Evolutionary conservation across 2,329 filamentous ascomycete species (phyloP).

Genomic region (Leptographium galeiforme): DNA sequence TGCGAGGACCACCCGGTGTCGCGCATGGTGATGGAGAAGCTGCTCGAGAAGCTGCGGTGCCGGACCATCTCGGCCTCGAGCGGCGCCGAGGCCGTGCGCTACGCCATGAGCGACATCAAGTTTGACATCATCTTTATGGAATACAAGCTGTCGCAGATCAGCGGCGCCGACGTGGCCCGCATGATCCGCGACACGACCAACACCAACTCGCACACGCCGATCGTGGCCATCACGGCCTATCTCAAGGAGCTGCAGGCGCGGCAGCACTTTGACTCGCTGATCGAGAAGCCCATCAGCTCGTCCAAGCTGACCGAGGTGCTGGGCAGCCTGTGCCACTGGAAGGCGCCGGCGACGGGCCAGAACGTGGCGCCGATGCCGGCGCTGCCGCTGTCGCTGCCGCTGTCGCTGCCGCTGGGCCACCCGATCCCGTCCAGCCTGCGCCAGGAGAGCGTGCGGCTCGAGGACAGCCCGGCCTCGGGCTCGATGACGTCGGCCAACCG

Average conservation of each 20-base stretch:
- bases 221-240: slow-evolving; percentile 93
- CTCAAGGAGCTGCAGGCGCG: slow-evolving; percentile 92
- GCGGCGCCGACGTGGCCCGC: slow-evolving; percentile 84
- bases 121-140: slow-evolving; percentile 99
- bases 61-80: slow-evolving; percentile 85
- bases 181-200: slow-evolving; percentile 98
- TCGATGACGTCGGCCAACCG: slow-evolving; percentile 58
- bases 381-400: slow-evolving; percentile 24
- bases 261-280: slow-evolving; percentile 88
- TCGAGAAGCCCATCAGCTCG: slow-evolving; percentile 92
- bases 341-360: slow-evolving; percentile 48
- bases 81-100: slow-evolving; percentile 82
- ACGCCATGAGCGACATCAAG: slow-evolving; percentile 92
- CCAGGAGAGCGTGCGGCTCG: slow-evolving; percentile 47
- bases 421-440: slow-evolving; percentile 51
- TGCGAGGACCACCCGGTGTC: slow-evolving; percentile 97
- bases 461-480: slow-evolving; percentile 74
- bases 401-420: slow-evolving; percentile 36
- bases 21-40: slow-evolving; percentile 94
- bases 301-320: slow-evolving; percentile 84
- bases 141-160: slow-evolving; percentile 88
- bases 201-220: slow-evolving; percentile 83
- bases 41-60: slow-evolving; percentile 88
- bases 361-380: slow-evolving; percentile 25
- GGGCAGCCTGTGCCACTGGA: slow-evolving; percentile 85